Base-by-base conservation (phyloP, 257 asterid species). In the Jasminum sambac region DNA sequence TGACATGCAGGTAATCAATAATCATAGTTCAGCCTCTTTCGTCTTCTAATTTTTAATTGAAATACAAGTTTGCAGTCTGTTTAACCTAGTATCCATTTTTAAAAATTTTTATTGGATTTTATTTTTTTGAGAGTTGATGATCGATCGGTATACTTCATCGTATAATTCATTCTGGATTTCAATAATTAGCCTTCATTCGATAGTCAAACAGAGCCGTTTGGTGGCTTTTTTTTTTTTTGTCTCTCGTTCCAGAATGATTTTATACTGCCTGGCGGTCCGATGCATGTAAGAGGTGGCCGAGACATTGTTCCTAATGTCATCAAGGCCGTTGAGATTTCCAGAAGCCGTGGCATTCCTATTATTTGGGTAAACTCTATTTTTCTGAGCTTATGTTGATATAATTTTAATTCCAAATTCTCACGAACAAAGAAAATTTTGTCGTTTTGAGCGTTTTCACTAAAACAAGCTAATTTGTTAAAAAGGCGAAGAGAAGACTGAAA, bases 1-100 rank as follows among this genome's bases (percentile, higher is more conserved):
- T 70, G 98, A 88, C 77, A 90, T 92, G 98, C 97, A 92, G 97
- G 97, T 87, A 9, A 13, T 26, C 11, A 21, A 4, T 16, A 23
- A 2, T 55, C 34, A 4, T 16, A n/a, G 1, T 19, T 13, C 24
- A 34, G 16, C 19, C 3, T 71, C 19, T 30, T 40, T 9, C 2
- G 4, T 30, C 12, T 4, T 6, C 2, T 30, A 30, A 30, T n/a
- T 8, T 46, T 30, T 55, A 30, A 14, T 60, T 36, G 55, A 5
- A 24, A 23, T n/a, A n/a, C 11, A 42, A 37, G 25, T 40, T 8
- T 64, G 7, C 21, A 46, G 59, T 48, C 8, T 21, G 16, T n/a
- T 41, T 25, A 44, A 48, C 36, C 36, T 30, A 1, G 36, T 30
- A 30, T 30, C 36, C 36, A 4, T 30, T 30, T 30, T 30, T 30